These are phyloP conservation scores for Penstemon newberryi DNA, from an alignment of 257 asterid genomes.

Conservation along the genomic window DNA sequence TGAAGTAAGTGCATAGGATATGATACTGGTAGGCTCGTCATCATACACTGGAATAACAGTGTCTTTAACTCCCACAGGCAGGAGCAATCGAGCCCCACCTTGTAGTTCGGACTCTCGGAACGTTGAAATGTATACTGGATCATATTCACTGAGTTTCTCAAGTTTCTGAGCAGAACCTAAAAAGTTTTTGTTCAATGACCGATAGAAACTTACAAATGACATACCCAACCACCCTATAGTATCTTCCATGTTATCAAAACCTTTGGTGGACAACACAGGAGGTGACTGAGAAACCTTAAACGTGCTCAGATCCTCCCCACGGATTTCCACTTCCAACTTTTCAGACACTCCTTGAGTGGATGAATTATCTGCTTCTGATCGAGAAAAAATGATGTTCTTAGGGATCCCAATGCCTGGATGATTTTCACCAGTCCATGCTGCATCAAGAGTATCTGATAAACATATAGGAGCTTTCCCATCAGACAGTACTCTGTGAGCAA, in stretches of 20 bases:
- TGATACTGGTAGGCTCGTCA: conserved; percentile 96
- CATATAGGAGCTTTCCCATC: conserved; percentile 65
- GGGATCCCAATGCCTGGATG: conserved; percentile 35
- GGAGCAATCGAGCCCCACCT: conserved; percentile 71
- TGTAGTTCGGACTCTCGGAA: conserved; percentile 62
- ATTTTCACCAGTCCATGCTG: conserved; percentile 90
- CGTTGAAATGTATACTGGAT: conserved; percentile 70
- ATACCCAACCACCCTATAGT: conserved; percentile 64
- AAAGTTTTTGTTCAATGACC: conserved; percentile 61
- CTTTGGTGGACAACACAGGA: conserved; percentile 43
- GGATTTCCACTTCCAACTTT: conserved; percentile 50
- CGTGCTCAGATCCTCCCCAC: conserved; percentile 39
- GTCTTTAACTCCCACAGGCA: conserved; percentile 69
- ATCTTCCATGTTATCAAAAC: conserved; percentile 57
- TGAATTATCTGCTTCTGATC: conserved; percentile 42
- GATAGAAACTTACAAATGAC: conserved; percentile 70
- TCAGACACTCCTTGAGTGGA: conserved; percentile 40
- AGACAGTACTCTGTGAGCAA: conserved; percentile 54
- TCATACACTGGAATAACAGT: conserved; percentile 80
- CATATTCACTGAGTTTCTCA: conserved; percentile 56
- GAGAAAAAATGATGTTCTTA: conserved; percentile 41
- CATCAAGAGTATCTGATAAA: conserved; percentile 82
- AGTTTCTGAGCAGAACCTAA: conserved; percentile 55
- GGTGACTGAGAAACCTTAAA: conserved; percentile 43
- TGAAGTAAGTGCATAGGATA: conserved; percentile 72